Base-by-base conservation (phyloP, 1,139 yeast genomes). In the Hyphopichia khmerensis region DNA sequence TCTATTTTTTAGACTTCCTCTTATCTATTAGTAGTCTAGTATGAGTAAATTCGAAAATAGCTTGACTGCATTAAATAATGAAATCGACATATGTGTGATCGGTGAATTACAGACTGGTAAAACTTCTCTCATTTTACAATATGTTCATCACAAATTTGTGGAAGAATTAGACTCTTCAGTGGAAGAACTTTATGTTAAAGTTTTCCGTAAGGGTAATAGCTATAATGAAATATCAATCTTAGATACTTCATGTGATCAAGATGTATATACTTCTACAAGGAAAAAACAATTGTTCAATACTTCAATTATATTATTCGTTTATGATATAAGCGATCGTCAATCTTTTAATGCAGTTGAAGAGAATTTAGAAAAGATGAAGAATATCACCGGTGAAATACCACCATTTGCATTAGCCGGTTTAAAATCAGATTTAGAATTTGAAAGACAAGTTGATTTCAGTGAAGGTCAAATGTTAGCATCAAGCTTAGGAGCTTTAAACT, bases 351-450 rank as follows among this genome's bases (percentile, higher is more conserved):
- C 53, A 2, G 40, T 68, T 5, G 64, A 64, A 34, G 72, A 69
- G 23, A 40, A 56, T 21, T 54, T 50, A 33, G 60, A 63, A 4
- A 47, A 61, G 14, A 43, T 66, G 2, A 32, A 36, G 23, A 47
- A 51, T n/a, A 38, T 62, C 14, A 43, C 63, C 30, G 50, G 46
- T 1, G 48, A 46, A 2, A 49, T 58, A 33, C 71, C 72, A 3
- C 70, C 72, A 0, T 47, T 65, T 5, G 59, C 60, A 2, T 47
- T 71, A 14, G 66, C 63, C 11, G 75, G 67, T 0, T 51, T 69
- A n/a, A 66, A 65, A 43, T 41, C 56, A 16, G 76, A 72, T 41
- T 42, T 53, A 23, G 60, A 53, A 16, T 43, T 43, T 1, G 52
- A 52, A 18, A 51, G 71, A 33, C 65, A 60, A 38, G 68, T 68